These are phyloP conservation scores for Spongispora temasekensis DNA, from an alignment of 1,284 basidiomycete species.

Conservation along the genomic window DNA sequence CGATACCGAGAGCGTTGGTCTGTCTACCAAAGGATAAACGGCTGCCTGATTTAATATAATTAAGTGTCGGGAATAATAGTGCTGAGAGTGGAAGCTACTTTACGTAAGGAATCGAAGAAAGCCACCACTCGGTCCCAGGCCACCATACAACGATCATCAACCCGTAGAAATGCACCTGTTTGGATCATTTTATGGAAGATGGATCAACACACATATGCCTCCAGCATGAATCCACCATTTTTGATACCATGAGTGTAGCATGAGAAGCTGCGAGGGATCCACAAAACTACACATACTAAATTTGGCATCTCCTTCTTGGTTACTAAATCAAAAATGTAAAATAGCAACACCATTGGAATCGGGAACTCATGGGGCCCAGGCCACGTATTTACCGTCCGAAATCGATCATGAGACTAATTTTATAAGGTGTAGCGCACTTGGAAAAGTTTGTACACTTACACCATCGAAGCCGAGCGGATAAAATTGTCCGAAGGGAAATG, in stretches of 20 bases:
- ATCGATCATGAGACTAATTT: too few relatives aligned
- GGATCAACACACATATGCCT: background rate
- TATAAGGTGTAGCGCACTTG: too few relatives aligned
- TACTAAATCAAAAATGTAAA: background rate
- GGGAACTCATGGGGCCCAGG: background rate
- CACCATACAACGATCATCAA: background rate
- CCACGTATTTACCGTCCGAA: too few relatives aligned
- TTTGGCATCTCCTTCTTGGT: constrained; percentile 20
- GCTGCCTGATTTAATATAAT: too few relatives aligned
- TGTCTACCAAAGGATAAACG: too few relatives aligned
- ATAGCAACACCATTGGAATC: background rate
- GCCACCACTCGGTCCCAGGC: background rate
- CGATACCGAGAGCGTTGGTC: too few relatives aligned
- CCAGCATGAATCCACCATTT: background rate
- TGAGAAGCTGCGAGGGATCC: background rate
- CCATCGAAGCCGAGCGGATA: too few relatives aligned
- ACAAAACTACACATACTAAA: constrained; percentile 34
- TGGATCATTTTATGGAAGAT: background rate
- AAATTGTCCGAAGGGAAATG: too few relatives aligned
- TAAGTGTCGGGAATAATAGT: too few relatives aligned
- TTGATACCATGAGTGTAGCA: background rate
- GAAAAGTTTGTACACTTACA: too few relatives aligned
- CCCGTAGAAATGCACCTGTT: background rate
- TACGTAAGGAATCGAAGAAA: too few relatives aligned
- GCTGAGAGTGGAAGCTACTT: too few relatives aligned